Evolutionary conservation across 1,139 yeast genomes (phyloP).

Genomic region (Geotrichum siamense): DNA sequence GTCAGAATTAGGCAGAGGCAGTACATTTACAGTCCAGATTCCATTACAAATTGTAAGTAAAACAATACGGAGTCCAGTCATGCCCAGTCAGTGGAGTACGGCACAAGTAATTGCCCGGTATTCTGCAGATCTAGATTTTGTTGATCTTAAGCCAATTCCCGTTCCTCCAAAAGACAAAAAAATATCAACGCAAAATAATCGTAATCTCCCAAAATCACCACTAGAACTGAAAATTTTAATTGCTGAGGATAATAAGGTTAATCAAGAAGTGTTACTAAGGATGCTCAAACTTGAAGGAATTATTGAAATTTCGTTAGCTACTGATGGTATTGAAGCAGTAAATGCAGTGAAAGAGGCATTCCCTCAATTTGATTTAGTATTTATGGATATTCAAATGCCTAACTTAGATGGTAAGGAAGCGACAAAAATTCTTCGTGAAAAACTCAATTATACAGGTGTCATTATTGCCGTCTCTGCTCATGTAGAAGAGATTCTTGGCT

Average conservation of each 20-base stretch:
- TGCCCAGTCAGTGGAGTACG: conserved; percentile 1
- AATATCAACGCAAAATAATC: background rate
- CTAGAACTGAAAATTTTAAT: conserved; percentile 46
- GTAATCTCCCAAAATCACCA: too few relatives aligned
- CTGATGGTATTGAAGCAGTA: conserved; percentile 88
- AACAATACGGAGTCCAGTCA: background rate
- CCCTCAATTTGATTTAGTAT: conserved; percentile 55
- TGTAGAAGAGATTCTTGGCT: conserved; percentile 57
- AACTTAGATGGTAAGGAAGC: conserved; percentile 83
- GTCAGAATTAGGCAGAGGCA: conserved; percentile 64
- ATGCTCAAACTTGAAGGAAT: conserved; percentile 86
- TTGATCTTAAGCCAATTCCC: background rate
- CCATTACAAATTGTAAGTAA: conserved; percentile 55
- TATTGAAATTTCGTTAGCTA: conserved; percentile 63
- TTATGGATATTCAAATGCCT: conserved; percentile 98
- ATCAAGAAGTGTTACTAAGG: conserved; percentile 86
- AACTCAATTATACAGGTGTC: conserved; percentile 55
- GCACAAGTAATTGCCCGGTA: conserved; percentile 2
- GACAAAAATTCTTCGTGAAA: conserved; percentile 59
- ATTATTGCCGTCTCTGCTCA: conserved; percentile 93
- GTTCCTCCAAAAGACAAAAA: background rate
- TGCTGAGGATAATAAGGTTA: conserved; percentile 90
- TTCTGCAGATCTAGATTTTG: conserved; percentile 1
- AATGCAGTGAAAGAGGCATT: conserved; percentile 39
- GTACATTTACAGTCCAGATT: conserved; percentile 67